Evolutionary conservation across 148 eudicot genomes (phyloP), one percentile per base, ranked within the genome.

Genomic region (Fallopia convolvulus): DNA sequence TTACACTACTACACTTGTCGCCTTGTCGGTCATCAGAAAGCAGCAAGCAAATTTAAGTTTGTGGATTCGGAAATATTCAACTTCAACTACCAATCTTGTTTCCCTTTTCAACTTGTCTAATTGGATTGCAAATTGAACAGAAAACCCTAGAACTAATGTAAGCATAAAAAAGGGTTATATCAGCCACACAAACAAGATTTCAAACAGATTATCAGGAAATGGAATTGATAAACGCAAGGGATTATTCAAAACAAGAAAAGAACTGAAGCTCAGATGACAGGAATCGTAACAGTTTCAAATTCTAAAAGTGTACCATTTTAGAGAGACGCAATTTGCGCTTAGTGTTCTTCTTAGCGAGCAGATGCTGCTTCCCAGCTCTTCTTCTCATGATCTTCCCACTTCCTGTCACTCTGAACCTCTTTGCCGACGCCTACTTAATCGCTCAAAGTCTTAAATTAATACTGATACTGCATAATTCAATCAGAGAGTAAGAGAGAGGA

Each of bases 321-420:
- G 93, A 91, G 58, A 93, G 90, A 42, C 98, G 88, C 49, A 56
- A 32, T 78, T 85, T 91, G 88, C 96, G 90, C 86, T 88, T 93
- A 53, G 90, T 82, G 75, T 85, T 93, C 92, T 93, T 93, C 90
- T 93, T 93, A 70, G 83, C 83, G 74, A 92, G 91, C 87, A 95
- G 87, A 88, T 95, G 99, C 88, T 95, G 97, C 83, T 95, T 95
- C 80, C 97, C 97, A 55, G 93, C 91, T 88, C 90, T 89, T 82
- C 98, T 93, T 84, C 98, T 89, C 85, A 93, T 74, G 40, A 93
- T 93, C 90, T 93, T 93, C 82, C 98, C 98, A 52, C 61, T 88
- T 56, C 98, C 98, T 20, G 96, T 83, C 49, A 93, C 97, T 76
- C 97, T 81, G 79, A 93, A 93, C 36, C 97, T 80, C 90, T 91